Percentiles rank a stretch among this genome's conserved stretches.
Conservation (phyloP, 495 filamentous ascomycete species). For the Penicillium turbatum region DNA sequence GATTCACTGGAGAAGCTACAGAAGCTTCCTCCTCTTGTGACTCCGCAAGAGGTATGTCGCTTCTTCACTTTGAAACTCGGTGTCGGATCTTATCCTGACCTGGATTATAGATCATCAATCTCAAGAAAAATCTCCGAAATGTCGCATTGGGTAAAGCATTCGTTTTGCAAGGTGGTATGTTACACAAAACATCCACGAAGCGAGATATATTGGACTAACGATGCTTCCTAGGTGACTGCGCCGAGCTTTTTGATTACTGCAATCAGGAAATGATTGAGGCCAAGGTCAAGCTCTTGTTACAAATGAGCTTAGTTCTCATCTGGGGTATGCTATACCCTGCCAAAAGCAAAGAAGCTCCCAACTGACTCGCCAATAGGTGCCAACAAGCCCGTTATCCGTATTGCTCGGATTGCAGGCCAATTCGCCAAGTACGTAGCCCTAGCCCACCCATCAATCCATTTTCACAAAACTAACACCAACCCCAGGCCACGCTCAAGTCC, state of each 20-base stretch:
- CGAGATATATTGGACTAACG: not conserved
- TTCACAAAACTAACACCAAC: slow-evolving; percentile 8
- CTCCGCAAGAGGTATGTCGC: slow-evolving; percentile 61
- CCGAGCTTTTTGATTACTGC: slow-evolving; percentile 97
- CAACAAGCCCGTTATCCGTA: slow-evolving; percentile 90
- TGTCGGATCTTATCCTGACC: not conserved
- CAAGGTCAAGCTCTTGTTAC: slow-evolving; percentile 62
- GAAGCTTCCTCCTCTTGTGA: slow-evolving; percentile 82
- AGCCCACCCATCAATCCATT: not conserved
- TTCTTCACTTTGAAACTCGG: not conserved
- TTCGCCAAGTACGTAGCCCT: slow-evolving; percentile 68
- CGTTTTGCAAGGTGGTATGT: slow-evolving; percentile 76
- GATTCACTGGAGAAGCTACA: slow-evolving; percentile 66
- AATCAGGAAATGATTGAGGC: slow-evolving; percentile 75
- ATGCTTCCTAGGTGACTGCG: slow-evolving; percentile 65
- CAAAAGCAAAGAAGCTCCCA: not conserved
- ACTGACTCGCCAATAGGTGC: slow-evolving; percentile 39
- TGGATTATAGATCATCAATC: slow-evolving; percentile 57
- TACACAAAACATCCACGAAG: not conserved
- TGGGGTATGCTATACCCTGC: slow-evolving; percentile 17
- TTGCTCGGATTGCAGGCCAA: slow-evolving; percentile 94
- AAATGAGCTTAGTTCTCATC: slow-evolving; percentile 13
- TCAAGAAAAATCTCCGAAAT: slow-evolving; percentile 72
- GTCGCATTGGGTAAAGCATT: slow-evolving; percentile 92
- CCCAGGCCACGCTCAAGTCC: slow-evolving; percentile 74